Conservation (phyloP, 345 rosid species). For the Heritiera fomes region DNA sequence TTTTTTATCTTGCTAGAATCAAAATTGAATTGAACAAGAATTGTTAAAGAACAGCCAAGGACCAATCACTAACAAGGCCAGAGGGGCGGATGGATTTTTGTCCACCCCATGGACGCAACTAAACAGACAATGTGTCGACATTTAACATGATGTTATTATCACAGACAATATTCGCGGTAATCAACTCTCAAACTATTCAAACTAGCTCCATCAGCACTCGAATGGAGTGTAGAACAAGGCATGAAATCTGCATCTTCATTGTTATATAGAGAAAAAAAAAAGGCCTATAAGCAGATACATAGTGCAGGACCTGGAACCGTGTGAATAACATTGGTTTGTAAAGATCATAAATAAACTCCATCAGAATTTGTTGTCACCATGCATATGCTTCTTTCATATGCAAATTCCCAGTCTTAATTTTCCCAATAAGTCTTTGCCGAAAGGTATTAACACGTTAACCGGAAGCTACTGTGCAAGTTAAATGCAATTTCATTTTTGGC, state of each 20-base stretch:
- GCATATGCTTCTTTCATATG: background rate
- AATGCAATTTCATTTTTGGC: background rate
- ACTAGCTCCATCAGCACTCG: background rate
- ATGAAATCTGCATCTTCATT: background rate
- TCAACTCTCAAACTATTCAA: background rate
- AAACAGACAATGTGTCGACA: background rate
- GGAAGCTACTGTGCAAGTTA: background rate
- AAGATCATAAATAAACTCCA: no score
- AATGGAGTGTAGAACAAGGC: background rate
- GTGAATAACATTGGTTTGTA: background rate
- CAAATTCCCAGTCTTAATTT: background rate
- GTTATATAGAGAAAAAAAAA: background rate
- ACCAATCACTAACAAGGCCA: background rate
- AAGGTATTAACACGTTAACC: background rate
- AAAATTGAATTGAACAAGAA: background rate
- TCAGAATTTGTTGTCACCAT: background rate
- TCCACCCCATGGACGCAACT: background rate
- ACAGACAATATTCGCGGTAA: background rate
- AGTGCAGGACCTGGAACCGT: background rate
- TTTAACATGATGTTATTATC: background rate
- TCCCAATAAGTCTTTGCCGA: background rate
- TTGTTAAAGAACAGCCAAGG: background rate
- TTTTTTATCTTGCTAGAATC: background rate
- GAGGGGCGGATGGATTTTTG: background rate
- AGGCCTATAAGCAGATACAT: background rate